Conservation (phyloP, 2,329 filamentous ascomycete species). For the Zymoseptoria brevis region DNA sequence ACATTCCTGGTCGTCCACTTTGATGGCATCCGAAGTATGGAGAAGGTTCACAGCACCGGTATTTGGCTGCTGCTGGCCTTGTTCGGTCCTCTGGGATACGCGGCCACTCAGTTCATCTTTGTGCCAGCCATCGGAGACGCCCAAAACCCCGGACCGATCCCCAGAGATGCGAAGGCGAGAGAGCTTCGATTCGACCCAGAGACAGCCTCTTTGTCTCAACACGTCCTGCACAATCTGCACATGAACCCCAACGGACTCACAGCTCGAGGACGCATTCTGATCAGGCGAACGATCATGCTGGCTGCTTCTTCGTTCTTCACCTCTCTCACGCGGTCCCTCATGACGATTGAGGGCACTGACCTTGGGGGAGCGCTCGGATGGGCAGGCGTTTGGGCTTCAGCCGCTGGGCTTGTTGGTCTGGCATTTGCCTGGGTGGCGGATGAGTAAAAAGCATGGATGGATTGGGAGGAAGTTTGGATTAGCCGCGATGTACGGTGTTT, state of each 20-base stretch:
- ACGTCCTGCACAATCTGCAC: conserved; percentile 58
- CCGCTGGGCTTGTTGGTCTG: conserved; percentile 53
- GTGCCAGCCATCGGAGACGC: conserved; percentile 50
- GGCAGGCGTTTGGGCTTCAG: conserved; percentile 65
- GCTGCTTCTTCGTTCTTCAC: conserved; percentile 41
- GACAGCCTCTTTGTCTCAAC: conserved; percentile 59
- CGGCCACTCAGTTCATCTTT: conserved; percentile 71
- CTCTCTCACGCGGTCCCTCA: conserved; percentile 56
- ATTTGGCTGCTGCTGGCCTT: conserved; percentile 41
- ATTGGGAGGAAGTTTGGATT: background rate
- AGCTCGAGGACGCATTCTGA: conserved; percentile 54
- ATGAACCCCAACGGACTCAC: conserved; percentile 58
- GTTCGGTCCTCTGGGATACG: conserved; percentile 61
- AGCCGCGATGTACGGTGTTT: background rate
- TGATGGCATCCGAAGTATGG: conserved; percentile 59
- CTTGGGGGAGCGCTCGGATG: conserved; percentile 62
- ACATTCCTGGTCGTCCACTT: conserved; percentile 68
- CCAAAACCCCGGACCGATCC: conserved; percentile 21
- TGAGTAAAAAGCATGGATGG: conserved; percentile 9
- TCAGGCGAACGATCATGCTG: conserved; percentile 47
- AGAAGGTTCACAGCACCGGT: conserved; percentile 57
- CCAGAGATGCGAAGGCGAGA: conserved; percentile 25
- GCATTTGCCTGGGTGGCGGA: conserved; percentile 47
- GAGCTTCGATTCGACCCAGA: conserved; percentile 55
- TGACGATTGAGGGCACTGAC: conserved; percentile 64